phyloP scores from a whole-genome alignment of 805 yeast species.

The Candida pini region DNA sequence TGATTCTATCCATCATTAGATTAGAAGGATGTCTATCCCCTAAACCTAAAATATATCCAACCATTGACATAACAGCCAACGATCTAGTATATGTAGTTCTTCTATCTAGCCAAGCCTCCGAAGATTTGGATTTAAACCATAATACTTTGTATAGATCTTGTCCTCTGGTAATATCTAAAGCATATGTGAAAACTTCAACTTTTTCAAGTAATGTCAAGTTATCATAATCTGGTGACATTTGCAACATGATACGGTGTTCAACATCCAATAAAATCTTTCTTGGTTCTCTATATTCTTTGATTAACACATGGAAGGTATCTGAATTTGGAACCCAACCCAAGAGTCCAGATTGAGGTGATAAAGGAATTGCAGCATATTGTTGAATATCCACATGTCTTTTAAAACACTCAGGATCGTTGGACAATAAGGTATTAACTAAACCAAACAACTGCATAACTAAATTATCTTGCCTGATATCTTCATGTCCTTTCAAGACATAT shows the following conservation, averaged over 20 bases:
- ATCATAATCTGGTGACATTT: slow-evolving; percentile 97
- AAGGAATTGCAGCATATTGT: slow-evolving; percentile 87
- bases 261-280: slow-evolving; percentile 84
- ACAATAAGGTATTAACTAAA: slow-evolving; percentile 81
- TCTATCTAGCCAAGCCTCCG: slow-evolving; percentile 97
- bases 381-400: slow-evolving; percentile 93
- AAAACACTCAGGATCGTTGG: slow-evolving; percentile 92
- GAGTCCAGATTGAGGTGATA: slow-evolving; percentile 95
- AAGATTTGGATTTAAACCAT: slow-evolving; percentile 93
- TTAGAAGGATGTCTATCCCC: slow-evolving; percentile 99
- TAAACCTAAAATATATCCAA: slow-evolving; percentile 90
- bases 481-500: slow-evolving; percentile 87
- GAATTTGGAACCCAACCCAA: slow-evolving; percentile 97
- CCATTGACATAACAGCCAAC: slow-evolving; percentile 98
- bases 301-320: slow-evolving; percentile 91
- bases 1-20: slow-evolving; percentile 86
- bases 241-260: slow-evolving; percentile 92
- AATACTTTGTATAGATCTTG: slow-evolving; percentile 92
- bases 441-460: slow-evolving; percentile 98
- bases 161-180: slow-evolving; percentile 91
- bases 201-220: slow-evolving; percentile 82
- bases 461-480: slow-evolving; percentile 95
- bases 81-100: slow-evolving; percentile 95
- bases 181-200: slow-evolving; percentile 94
- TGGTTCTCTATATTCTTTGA: slow-evolving; percentile 87